phyloP scores from a whole-genome alignment of 257 asterid genomes.

The Nicotiana attenuata region DNA sequence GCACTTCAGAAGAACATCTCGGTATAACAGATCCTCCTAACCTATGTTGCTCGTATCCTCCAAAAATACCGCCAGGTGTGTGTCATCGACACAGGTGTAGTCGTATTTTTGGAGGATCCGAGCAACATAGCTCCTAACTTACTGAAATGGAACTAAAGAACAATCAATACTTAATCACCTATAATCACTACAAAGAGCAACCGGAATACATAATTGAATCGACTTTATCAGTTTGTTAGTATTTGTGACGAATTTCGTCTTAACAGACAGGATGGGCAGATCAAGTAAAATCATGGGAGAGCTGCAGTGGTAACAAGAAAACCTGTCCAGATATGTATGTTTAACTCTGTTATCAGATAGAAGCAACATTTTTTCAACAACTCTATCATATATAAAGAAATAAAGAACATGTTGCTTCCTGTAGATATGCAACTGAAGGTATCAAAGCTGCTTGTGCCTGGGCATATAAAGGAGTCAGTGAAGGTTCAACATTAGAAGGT shows the following conservation, averaged over 20 bases:
- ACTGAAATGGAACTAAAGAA: too few species aligned
- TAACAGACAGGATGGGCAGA: constrained; percentile 67
- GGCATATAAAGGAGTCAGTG: constrained; percentile 72
- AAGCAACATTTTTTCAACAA: background rate
- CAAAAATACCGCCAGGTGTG: background rate
- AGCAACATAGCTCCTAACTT: background rate
- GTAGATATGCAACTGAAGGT: constrained; percentile 79
- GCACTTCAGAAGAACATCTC: constrained; percentile 64
- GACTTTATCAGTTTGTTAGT: background rate
- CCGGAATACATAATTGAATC: background rate
- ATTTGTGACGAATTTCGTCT: background rate
- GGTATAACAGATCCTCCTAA: constrained; percentile 26
- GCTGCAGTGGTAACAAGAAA: constrained; percentile 40
- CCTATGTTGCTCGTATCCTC: background rate
- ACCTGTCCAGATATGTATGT: constrained; percentile 72
- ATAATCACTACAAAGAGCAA: background rate
- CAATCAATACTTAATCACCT: background rate
- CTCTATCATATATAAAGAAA: background rate
- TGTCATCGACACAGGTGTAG: background rate
- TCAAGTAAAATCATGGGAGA: constrained; percentile 66
- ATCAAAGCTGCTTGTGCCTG: constrained; percentile 80
- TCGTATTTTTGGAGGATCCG: background rate
- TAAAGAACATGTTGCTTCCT: background rate
- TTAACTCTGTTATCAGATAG: background rate
- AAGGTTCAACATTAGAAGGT: constrained; percentile 69